Evolutionary conservation across 352 stramenopile species (phyloP).

Genomic region (Phytophthora sansomeana): DNA sequence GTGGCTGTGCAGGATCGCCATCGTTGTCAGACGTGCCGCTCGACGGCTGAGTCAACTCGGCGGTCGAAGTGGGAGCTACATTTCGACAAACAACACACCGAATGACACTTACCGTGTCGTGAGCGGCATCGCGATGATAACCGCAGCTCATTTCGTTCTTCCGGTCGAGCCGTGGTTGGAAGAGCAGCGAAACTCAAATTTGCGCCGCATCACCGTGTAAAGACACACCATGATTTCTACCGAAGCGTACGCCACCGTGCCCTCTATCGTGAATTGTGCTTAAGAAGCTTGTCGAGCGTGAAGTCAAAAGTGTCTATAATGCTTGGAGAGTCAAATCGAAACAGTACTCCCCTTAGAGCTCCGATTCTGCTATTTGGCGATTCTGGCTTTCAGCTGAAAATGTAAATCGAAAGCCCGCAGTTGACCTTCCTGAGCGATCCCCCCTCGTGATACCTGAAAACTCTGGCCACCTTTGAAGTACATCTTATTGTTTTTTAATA

Average conservation of each 20-base stretch:
- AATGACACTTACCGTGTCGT: not conserved
- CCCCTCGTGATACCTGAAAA: no score
- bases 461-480: no score
- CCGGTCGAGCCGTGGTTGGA: slow-evolving; percentile 3
- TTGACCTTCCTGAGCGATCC: no score
- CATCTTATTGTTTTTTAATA: no score
- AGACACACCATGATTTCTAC: slow-evolving; percentile 8
- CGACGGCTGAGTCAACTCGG: not conserved
- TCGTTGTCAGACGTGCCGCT: not conserved
- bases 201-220: not conserved
- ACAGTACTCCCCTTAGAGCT: no score
- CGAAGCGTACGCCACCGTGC: slow-evolving; percentile 1
- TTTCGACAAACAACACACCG: not conserved
- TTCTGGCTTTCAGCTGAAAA: no score
- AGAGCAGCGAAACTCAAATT: slow-evolving; percentile 1
- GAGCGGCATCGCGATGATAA: not conserved
- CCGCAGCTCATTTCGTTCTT: not conserved
- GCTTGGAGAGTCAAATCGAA: not conserved
- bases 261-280: not conserved
- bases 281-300: not conserved
- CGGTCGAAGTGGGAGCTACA: not conserved
- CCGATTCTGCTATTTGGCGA: no score
- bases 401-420: no score
- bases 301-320: not conserved
- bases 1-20: not conserved